Base-by-base conservation (phyloP, 768 basidiomycete species). In the Mycena crocata region DNA sequence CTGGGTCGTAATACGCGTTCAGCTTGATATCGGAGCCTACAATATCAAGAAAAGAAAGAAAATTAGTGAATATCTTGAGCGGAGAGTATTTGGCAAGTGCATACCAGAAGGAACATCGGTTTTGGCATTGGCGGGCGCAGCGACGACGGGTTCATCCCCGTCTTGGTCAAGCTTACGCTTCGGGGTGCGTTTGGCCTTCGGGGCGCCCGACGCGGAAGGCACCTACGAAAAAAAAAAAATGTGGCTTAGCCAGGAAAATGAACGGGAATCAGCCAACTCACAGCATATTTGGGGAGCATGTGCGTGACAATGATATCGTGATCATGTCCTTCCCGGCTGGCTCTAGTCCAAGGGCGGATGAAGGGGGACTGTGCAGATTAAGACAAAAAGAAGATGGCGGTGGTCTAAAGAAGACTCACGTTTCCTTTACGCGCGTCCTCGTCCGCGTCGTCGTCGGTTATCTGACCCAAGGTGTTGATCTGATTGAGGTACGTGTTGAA, bases 1-100 rank as follows among this genome's bases (percentile, higher is more conserved):
- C 34, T 8, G 52, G 62, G 37, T 58, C 34, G 31, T 64, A 72
- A 30, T 44, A 73, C 34, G 35, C 62, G 15, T 42, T 54, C 37
- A 57, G 40, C 17, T 42, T 42, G 40, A 42, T 42, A 21, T 42
- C 40, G 9, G 40, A 42, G n/a, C n/a, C 40, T 42, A n/a, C n/a
- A n/a, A n/a, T n/a, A n/a, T n/a, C n/a, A n/a, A n/a, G n/a, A n/a
- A n/a, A n/a, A n/a, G n/a, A n/a, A n/a, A n/a, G n/a, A n/a, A n/a
- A n/a, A n/a, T n/a, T n/a, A n/a, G n/a, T n/a, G n/a, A n/a, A n/a
- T n/a, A n/a, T n/a, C n/a, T n/a, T n/a, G n/a, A n/a, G n/a, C n/a
- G n/a, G n/a, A n/a, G n/a, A n/a, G n/a, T n/a, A n/a, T n/a, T n/a
- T n/a, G n/a, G n/a, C n/a, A n/a, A n/a, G n/a, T n/a, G n/a, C n/a